These are phyloP conservation scores for Tricholoma matsutake DNA, from an alignment of 768 basidiomycete species.

Conservation along the genomic window DNA sequence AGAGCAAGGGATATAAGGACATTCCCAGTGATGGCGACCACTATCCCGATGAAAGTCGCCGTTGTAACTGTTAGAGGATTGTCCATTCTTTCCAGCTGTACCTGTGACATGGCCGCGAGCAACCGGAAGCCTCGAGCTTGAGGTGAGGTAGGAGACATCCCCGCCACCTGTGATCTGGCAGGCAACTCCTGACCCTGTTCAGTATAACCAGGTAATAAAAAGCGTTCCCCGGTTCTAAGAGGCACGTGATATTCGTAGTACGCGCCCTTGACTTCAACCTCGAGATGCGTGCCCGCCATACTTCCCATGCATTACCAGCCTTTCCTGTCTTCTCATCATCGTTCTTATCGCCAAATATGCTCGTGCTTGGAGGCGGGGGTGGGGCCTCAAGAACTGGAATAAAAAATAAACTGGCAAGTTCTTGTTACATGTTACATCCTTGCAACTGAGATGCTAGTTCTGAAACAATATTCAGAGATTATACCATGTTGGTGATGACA, in stretches of 20 bases:
- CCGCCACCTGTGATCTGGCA: background rate
- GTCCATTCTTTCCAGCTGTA: slow-evolving; percentile 30
- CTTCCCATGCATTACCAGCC: slow-evolving; percentile 65
- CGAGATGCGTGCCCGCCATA: slow-evolving; percentile 78
- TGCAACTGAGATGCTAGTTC: background rate
- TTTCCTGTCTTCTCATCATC: slow-evolving; percentile 90
- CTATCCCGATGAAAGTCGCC: slow-evolving; percentile 70
- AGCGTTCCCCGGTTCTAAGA: no score
- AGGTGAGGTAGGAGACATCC: background rate
- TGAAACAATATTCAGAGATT: slow-evolving; percentile 48
- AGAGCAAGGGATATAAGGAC: slow-evolving; percentile 87
- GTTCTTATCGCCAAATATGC: slow-evolving; percentile 66
- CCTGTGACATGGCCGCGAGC: background rate
- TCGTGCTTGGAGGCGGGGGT: slow-evolving; percentile 88
- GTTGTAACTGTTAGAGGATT: slow-evolving; percentile 54
- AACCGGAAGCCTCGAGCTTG: slow-evolving; percentile 4
- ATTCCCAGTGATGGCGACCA: slow-evolving; percentile 80
- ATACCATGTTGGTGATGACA: slow-evolving; percentile 55
- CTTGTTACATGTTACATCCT: background rate
- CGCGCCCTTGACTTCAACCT: background rate
- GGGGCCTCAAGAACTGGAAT: slow-evolving; percentile 86
- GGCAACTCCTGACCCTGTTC: background rate
- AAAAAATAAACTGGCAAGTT: slow-evolving; percentile 87
- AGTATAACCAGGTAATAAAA: no score
- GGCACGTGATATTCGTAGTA: no score